Conservation (phyloP, 495 filamentous ascomycete species). For the Xylaria castorea region DNA sequence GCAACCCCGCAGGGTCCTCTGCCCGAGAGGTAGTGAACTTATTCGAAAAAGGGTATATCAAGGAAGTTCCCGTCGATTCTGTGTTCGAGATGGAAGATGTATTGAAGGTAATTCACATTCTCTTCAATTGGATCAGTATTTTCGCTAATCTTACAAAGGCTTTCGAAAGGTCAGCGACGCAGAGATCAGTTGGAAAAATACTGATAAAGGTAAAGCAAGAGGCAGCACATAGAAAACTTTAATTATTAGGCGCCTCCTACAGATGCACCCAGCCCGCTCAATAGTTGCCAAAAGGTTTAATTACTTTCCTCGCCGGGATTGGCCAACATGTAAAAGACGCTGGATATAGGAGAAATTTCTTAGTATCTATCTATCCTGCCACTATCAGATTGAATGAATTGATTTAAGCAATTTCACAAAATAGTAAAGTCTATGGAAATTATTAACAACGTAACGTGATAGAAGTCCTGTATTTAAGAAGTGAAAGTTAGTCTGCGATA, state of each 20-base stretch:
- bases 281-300: background rate
- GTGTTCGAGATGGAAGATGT: conserved; percentile 27
- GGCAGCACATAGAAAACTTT: background rate
- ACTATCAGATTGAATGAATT: no score
- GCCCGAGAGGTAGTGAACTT: conserved; percentile 25
- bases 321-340: background rate
- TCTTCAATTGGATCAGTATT: background rate
- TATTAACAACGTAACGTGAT: background rate
- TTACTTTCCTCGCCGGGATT: background rate
- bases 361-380: background rate
- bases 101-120: conserved; percentile 21
- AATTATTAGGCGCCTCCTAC: background rate
- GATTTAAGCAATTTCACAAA: background rate
- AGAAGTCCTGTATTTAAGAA: background rate
- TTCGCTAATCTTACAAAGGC: conserved; percentile 21
- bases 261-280: background rate
- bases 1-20: conserved; percentile 26
- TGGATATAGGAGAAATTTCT: background rate
- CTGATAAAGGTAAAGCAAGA: conserved; percentile 29
- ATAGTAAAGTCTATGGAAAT: no score
- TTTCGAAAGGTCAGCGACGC: conserved; percentile 28
- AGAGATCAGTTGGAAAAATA: conserved; percentile 32
- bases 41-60: conserved; percentile 29
- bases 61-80: conserved; percentile 30
- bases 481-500: background rate